Evolutionary conservation across 2,329 filamentous ascomycete genomes (phyloP).

Genomic region (Chaetoscypha palmicola): DNA sequence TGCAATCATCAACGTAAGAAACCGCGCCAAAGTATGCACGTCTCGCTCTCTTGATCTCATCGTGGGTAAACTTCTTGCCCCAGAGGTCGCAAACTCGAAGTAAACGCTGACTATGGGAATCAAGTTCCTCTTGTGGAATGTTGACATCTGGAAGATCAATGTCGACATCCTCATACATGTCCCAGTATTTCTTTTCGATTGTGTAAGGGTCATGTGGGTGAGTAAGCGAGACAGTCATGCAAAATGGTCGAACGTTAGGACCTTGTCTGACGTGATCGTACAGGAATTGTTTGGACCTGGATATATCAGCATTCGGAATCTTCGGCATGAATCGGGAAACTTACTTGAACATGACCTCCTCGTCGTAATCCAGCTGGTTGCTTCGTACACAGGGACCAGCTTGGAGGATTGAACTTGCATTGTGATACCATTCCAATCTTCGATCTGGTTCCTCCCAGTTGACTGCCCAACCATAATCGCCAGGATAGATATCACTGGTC

Average conservation of each 20-base stretch:
- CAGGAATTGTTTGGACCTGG: constrained; percentile 69
- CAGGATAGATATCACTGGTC: constrained; percentile 93
- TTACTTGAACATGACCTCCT: constrained; percentile 83
- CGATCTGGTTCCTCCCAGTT: constrained; percentile 90
- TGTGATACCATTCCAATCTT: constrained; percentile 91
- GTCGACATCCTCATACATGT: constrained; percentile 81
- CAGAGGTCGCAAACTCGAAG: constrained; percentile 82
- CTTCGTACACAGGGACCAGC: constrained; percentile 82
- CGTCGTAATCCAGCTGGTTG: constrained; percentile 93
- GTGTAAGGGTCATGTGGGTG: constrained; percentile 95
- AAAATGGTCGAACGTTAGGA: constrained; percentile 68
- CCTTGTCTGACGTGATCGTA: constrained; percentile 86
- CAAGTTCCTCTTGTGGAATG: constrained; percentile 74
- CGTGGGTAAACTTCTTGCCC: constrained; percentile 74
- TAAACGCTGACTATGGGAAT: constrained; percentile 79
- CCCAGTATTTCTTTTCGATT: constrained; percentile 91
- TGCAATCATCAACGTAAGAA: constrained; percentile 88
- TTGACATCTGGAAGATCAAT: constrained; percentile 74
- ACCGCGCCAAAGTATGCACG: constrained; percentile 90
- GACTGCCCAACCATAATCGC: constrained; percentile 89
- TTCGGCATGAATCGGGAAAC: not conserved
- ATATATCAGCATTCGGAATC: constrained; percentile 8
- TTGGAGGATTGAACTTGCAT: constrained; percentile 87
- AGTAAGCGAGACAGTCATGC: constrained; percentile 82
- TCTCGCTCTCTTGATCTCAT: constrained; percentile 78